Evolutionary conservation across 2,329 filamentous ascomycete genomes (phyloP).

Genomic region (Fonsecaea monophora): DNA sequence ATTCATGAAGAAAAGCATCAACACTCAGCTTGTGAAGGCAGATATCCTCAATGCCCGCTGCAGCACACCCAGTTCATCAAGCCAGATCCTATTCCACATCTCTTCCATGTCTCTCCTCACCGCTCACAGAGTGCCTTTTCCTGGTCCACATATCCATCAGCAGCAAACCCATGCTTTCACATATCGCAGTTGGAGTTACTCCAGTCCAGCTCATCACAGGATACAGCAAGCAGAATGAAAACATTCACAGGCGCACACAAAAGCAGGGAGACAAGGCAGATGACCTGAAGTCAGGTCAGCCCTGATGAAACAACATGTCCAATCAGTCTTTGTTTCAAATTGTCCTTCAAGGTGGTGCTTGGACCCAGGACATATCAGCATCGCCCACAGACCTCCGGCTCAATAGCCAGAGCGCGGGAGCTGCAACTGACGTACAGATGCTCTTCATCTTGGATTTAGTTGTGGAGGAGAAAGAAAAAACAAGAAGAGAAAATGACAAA

Average conservation of each 20-base stretch:
- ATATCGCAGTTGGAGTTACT: not conserved
- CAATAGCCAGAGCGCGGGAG: constrained; percentile 36
- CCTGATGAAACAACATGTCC: constrained; percentile 36
- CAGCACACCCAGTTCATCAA: not conserved
- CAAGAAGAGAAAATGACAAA: not conserved
- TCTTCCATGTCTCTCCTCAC: not conserved
- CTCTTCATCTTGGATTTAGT: constrained; percentile 44
- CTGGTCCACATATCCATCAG: not conserved
- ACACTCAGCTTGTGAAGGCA: not conserved
- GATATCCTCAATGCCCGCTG: not conserved
- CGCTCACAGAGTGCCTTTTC: not conserved
- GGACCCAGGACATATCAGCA: constrained; percentile 42
- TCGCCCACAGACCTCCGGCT: constrained; percentile 41
- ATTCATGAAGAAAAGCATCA: not conserved
- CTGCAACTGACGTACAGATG: constrained; percentile 36
- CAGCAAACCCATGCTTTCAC: not conserved
- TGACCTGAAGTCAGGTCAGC: not conserved
- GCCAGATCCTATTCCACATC: not conserved
- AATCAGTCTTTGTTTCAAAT: constrained; percentile 40
- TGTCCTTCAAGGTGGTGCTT: constrained; percentile 41
- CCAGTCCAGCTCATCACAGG: not conserved
- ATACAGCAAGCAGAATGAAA: not conserved
- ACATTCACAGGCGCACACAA: not conserved
- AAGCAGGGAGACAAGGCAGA: not conserved
- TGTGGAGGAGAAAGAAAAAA: constrained; percentile 38